A percentile compares a stretch with the other conserved stretches of the same genome.
phyloP scores from a whole-genome alignment of 371 early-diverging fungal genomes.

The Rhizopus delemar region DNA sequence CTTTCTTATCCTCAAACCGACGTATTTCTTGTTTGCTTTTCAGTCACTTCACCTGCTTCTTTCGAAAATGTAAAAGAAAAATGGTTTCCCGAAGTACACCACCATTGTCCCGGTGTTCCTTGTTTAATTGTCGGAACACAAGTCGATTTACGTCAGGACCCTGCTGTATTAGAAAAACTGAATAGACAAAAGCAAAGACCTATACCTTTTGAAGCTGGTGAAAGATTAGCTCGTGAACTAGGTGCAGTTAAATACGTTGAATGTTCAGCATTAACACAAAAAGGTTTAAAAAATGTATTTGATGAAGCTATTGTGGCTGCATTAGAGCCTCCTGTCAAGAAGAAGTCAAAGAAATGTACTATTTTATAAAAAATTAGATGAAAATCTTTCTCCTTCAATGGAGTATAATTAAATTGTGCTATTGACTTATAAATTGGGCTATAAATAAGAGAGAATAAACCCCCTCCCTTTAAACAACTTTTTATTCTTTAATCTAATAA shows the following conservation, averaged over 20 bases:
- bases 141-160: constrained; percentile 93
- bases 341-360: constrained; percentile 79
- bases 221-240: constrained; percentile 85
- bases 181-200: constrained; percentile 85
- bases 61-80: constrained; percentile 89
- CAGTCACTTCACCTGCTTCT: constrained; percentile 92
- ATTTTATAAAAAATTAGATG: constrained; percentile 54
- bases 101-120: constrained; percentile 97
- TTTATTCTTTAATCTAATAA: no score
- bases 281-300: constrained; percentile 97
- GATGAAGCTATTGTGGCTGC: constrained; percentile 98
- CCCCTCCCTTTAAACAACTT: no score
- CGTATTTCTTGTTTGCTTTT: constrained; percentile 96
- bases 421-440: no score
- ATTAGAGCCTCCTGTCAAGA: constrained; percentile 87
- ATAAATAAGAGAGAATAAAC: no score
- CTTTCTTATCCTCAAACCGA: constrained; percentile 94
- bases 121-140: constrained; percentile 97
- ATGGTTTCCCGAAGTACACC: constrained; percentile 93
- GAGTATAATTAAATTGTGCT: no score
- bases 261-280: constrained; percentile 96
- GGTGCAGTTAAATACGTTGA: constrained; percentile 98
- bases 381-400: not conserved
- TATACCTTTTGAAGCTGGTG: constrained; percentile 81
- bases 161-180: constrained; percentile 77